These are phyloP conservation scores for Nigrograna mackinnonii DNA, from an alignment of 2,329 filamentous ascomycete species.

Conservation along the genomic window DNA sequence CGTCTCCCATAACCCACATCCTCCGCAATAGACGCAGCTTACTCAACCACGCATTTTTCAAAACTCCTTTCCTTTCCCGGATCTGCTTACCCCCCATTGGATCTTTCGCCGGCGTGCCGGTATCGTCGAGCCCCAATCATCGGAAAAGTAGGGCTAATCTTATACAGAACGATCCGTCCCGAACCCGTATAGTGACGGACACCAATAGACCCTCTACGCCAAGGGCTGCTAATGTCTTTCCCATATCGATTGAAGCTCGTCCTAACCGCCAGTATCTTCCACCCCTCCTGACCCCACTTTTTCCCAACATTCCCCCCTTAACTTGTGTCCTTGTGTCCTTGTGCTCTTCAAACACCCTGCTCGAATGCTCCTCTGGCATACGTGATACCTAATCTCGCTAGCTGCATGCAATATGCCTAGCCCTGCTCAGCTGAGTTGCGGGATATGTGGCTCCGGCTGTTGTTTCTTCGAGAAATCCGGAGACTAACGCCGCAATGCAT, in stretches of 20 bases:
- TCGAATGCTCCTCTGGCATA: constrained; percentile 8
- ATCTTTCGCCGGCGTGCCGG: too few relatives aligned
- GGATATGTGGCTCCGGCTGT: constrained; percentile 5
- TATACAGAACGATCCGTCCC: too few relatives aligned
- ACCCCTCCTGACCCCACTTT: constrained; percentile 27
- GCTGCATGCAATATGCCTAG: constrained; percentile 16
- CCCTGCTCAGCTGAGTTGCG: constrained; percentile 13
- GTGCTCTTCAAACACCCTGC: background rate
- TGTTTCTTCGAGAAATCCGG: constrained; percentile 3
- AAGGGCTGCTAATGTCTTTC: constrained; percentile 23
- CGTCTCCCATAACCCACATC: constrained; percentile 13
- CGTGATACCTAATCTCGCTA: constrained; percentile 17
- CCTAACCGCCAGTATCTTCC: constrained; percentile 25
- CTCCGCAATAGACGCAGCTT: too few relatives aligned
- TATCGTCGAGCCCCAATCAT: too few relatives aligned
- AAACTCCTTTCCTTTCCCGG: too few relatives aligned
- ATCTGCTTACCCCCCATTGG: too few relatives aligned
- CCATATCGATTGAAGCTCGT: constrained; percentile 17
- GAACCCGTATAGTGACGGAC: too few relatives aligned
- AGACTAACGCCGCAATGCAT: constrained; percentile 14
- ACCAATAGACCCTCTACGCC: constrained; percentile 28
- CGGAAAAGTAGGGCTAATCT: too few relatives aligned
- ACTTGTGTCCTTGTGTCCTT: constrained; percentile 6
- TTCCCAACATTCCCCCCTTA: constrained; percentile 15
- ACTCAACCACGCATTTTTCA: too few relatives aligned